phyloP scores from a whole-genome alignment of 352 stramenopile species.

The Phytophthora pistaciae region DNA sequence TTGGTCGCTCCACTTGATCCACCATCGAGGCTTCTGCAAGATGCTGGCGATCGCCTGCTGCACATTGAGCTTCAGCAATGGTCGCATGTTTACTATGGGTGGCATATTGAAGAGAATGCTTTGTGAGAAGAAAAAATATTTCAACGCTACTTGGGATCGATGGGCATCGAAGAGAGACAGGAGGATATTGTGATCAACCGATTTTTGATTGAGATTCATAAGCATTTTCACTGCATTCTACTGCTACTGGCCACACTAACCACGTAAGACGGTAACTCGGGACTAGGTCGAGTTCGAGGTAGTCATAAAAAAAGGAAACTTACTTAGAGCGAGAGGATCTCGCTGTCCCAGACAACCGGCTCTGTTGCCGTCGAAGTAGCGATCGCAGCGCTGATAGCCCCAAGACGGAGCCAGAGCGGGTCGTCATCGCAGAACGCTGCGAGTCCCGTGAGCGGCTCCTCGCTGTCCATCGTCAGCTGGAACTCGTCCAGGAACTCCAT shows the following conservation, averaged over 20 bases:
- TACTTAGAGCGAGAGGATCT: conserved; percentile 28
- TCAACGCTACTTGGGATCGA: not conserved
- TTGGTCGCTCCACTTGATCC: conserved; percentile 46
- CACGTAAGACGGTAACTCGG: conserved; percentile 23
- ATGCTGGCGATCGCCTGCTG: conserved; percentile 43
- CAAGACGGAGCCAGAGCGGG: conserved; percentile 30
- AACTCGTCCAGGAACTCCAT: conserved; percentile 45
- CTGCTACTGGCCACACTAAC: conserved; percentile 13
- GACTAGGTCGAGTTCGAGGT: conserved; percentile 15
- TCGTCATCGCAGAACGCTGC: conserved; percentile 27
- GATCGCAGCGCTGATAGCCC: conserved; percentile 29
- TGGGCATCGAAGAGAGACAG: not conserved
- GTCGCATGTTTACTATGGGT: not conserved
- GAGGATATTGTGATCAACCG: not conserved
- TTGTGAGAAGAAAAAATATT: too few relatives aligned
- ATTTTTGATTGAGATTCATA: conserved; percentile 29
- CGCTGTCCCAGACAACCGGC: conserved; percentile 22
- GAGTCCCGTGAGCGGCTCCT: conserved; percentile 18
- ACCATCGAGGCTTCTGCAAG: conserved; percentile 53
- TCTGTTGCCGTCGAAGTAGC: conserved; percentile 17
- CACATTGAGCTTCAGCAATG: conserved; percentile 44
- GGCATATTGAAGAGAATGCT: too few relatives aligned
- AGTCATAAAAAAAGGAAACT: conserved; percentile 21
- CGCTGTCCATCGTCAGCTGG: conserved; percentile 32
- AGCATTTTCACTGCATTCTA: conserved; percentile 35